Base-by-base conservation (phyloP, 164 flowering plant species). In the Platanus orientalis region DNA sequence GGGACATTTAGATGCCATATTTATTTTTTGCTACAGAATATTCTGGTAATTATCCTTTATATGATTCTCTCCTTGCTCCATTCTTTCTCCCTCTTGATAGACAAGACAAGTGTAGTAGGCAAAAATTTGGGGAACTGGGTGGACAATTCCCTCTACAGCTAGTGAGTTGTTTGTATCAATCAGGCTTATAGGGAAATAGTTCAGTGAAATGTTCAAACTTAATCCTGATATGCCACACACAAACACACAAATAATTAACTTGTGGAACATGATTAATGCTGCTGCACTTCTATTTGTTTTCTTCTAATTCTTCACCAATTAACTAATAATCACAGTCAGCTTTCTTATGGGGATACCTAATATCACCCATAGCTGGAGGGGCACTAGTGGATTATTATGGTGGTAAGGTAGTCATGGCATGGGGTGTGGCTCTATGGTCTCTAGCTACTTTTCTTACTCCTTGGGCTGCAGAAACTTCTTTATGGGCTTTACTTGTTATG, bases 311-410 rank as follows among this genome's bases (percentile, higher is more conserved):
- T 25, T 60, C 68, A 29, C 47, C 61, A 55, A 64, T n/a, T n/a
- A n/a, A n/a, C 49, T 32, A 47, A 67, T 77, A 73, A 67, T 77
- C 70, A 83, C 89, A 95, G 99, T 95, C 99, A 72, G 86, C 99
- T 42, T 91, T 91, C 72, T 89, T 89, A 5, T 91, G 97, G 99
- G 99, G 99, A 44, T 95, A 94, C 80, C 64, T 89, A 68, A 62
- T 86, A 61, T 89, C 99, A 39, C 99, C 95, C n/a, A 89, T 94
- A 60, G 88, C 82, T 74, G 99, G 99, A 57, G 96, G 97, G 53
- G 79, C 89, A 19, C 78, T 94, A 20, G 99, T 94, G 73, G 97
- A 94, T 76, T 73, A 76, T 63, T 88, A 85, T 73, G 99, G 97
- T 52, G 95, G 97, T 58, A 91, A 91, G 74, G 69, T 84, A 58